Percentiles rank a stretch among this genome's conserved stretches.
These are phyloP conservation scores for Fomitopsis schrenkii DNA, from an alignment of 1,284 basidiomycete genomes.

Conservation along the genomic window DNA sequence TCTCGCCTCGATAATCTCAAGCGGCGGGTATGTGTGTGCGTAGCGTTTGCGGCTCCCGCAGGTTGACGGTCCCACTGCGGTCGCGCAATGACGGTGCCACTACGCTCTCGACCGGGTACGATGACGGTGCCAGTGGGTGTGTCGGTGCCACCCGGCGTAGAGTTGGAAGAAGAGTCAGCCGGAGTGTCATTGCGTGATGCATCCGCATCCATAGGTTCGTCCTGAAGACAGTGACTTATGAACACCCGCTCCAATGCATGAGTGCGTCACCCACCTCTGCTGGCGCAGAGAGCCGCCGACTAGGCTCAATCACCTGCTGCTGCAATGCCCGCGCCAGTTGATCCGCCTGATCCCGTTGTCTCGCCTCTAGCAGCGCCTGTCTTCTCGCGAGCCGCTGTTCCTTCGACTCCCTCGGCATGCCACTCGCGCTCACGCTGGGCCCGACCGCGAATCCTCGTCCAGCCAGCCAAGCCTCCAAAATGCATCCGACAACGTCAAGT, in stretches of 20 bases:
- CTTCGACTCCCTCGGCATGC: slow-evolving; percentile 64
- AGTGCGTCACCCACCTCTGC: slow-evolving; percentile 18
- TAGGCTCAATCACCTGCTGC: slow-evolving; percentile 29
- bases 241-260: background rate
- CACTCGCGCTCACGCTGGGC: slow-evolving; percentile 57
- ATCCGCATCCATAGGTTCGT: slow-evolving; percentile 29
- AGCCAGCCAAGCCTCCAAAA: slow-evolving; percentile 90
- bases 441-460: slow-evolving; percentile 79
- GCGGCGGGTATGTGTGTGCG: slow-evolving; percentile 22
- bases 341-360: slow-evolving; percentile 55
- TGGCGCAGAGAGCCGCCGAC: slow-evolving; percentile 5
- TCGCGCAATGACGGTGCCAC: slow-evolving; percentile 69
- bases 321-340: slow-evolving; percentile 56
- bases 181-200: slow-evolving; percentile 40
- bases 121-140: slow-evolving; percentile 58
- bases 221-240: slow-evolving; percentile 1
- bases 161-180: slow-evolving; percentile 53
- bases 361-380: slow-evolving; percentile 46
- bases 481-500: slow-evolving; percentile 90
- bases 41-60: slow-evolving; percentile 15
- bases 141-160: slow-evolving; percentile 52
- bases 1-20: slow-evolving; percentile 26
- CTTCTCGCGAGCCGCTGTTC: slow-evolving; percentile 64
- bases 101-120: slow-evolving; percentile 58
- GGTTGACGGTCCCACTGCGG: slow-evolving; percentile 51